Evolutionary conservation across 495 filamentous ascomycete genomes (phyloP).

Genomic region (Penicillium steckii): DNA sequence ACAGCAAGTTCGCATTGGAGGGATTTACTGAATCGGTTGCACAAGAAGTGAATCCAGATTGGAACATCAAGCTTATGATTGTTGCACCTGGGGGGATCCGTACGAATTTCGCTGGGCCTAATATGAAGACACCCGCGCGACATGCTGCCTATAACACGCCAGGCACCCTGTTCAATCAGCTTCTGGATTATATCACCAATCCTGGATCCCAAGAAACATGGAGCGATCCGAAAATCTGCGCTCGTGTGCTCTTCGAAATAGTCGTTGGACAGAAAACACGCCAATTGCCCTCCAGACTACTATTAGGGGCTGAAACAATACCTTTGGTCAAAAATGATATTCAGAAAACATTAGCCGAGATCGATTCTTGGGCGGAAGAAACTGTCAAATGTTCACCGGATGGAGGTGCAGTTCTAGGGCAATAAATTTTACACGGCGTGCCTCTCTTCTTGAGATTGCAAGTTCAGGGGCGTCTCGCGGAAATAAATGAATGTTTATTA

Average conservation of each 20-base stretch:
- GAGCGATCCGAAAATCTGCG: slow-evolving; percentile 25
- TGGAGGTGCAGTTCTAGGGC: background rate
- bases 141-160: slow-evolving; percentile 24
- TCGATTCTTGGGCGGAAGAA: slow-evolving; percentile 20
- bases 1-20: slow-evolving; percentile 52
- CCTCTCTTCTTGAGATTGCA: no score
- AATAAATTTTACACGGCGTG: background rate
- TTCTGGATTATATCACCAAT: slow-evolving; percentile 17
- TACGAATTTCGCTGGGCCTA: slow-evolving; percentile 20
- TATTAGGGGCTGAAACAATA: slow-evolving; percentile 23
- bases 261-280: slow-evolving; percentile 12
- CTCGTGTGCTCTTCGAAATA: slow-evolving; percentile 17
- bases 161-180: slow-evolving; percentile 9
- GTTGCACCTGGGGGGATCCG: slow-evolving; percentile 23
- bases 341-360: slow-evolving; percentile 16
- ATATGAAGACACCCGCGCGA: slow-evolving; percentile 9
- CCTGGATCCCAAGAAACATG: slow-evolving; percentile 14
- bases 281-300: slow-evolving; percentile 18
- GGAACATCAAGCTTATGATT: slow-evolving; percentile 35
- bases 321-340: slow-evolving; percentile 16
- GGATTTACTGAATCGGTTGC: slow-evolving; percentile 55
- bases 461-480: no score
- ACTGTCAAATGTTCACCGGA: slow-evolving; percentile 16
- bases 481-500: no score
- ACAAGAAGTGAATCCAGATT: slow-evolving; percentile 49